A percentile compares a stretch with the other conserved stretches of the same genome.
Conservation (phyloP, 345 rosid species). For the Erodium maritimum region DNA sequence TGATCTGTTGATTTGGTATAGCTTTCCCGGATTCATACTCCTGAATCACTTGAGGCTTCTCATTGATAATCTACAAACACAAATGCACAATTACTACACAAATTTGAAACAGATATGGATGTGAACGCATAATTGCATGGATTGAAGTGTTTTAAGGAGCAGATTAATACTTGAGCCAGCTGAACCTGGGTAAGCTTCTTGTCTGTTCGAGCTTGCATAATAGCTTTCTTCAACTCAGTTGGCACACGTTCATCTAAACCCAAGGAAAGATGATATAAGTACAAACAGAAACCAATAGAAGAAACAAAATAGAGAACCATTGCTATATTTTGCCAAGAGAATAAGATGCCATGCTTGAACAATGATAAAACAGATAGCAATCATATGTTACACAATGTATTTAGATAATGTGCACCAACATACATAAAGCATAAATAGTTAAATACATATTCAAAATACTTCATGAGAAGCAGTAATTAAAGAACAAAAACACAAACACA, state of each 20-base stretch:
- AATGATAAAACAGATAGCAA: too few species aligned
- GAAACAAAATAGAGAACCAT: too few species aligned
- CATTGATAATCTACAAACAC: slow-evolving; percentile 61
- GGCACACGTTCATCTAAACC: slow-evolving; percentile 79
- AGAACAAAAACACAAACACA: too few species aligned
- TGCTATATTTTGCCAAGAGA: too few species aligned
- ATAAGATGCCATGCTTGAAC: too few species aligned
- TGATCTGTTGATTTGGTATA: slow-evolving; percentile 87
- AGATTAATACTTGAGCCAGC: slow-evolving; percentile 60
- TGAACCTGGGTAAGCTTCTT: slow-evolving; percentile 93
- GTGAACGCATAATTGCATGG: not conserved
- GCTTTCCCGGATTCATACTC: slow-evolving; percentile 98
- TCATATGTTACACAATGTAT: too few species aligned
- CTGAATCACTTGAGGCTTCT: slow-evolving; percentile 88
- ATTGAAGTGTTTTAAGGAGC: not conserved
- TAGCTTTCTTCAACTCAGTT: slow-evolving; percentile 80
- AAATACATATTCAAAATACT: too few species aligned
- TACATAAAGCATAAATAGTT: too few species aligned
- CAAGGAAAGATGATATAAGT: not conserved
- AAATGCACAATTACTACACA: not conserved
- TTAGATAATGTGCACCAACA: too few species aligned
- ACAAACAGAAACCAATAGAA: not conserved
- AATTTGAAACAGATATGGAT: too few species aligned
- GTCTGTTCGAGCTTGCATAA: slow-evolving; percentile 78
- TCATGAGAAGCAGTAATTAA: too few species aligned